Evolutionary conservation across 345 rosid species (phyloP).

Genomic region (Eucalyptus rudis): DNA sequence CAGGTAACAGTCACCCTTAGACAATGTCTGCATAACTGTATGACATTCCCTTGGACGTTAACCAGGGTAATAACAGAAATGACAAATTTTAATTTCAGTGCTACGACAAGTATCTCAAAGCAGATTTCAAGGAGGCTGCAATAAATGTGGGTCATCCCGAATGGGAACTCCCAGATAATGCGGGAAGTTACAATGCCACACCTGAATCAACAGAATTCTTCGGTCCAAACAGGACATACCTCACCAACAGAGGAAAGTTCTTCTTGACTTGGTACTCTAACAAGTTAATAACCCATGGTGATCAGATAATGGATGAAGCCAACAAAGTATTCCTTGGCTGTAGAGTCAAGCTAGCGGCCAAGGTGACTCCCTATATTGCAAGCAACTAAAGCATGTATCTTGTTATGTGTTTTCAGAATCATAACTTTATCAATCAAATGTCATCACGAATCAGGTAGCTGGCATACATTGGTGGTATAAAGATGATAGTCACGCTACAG

Average conservation of each 20-base stretch:
- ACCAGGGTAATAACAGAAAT: background rate
- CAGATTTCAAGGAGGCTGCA: slow-evolving; percentile 57
- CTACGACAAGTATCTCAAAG: slow-evolving; percentile 52
- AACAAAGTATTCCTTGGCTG: slow-evolving; percentile 56
- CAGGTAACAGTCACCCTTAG: slow-evolving; percentile 20
- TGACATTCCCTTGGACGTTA: background rate
- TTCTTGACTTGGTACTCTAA: slow-evolving; percentile 60
- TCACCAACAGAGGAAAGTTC: slow-evolving; percentile 45
- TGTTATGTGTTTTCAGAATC: background rate
- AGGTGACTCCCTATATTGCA: slow-evolving; percentile 18
- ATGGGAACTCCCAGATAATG: slow-evolving; percentile 70
- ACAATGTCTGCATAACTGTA: background rate
- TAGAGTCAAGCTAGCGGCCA: slow-evolving; percentile 72
- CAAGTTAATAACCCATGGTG: slow-evolving; percentile 64
- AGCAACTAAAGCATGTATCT: background rate
- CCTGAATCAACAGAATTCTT: slow-evolving; percentile 60
- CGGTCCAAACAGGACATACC: slow-evolving; percentile 43
- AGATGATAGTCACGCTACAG: slow-evolving; percentile 63
- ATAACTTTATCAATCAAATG: background rate
- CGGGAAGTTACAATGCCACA: slow-evolving; percentile 53
- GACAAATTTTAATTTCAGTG: slow-evolving; percentile 23
- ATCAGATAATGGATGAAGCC: slow-evolving; percentile 69
- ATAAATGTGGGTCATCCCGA: slow-evolving; percentile 54
- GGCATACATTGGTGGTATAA: slow-evolving; percentile 93
- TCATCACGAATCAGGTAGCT: slow-evolving; percentile 35